Evolutionary conservation across 2,329 filamentous ascomycete genomes (phyloP), one percentile per base, ranked within the genome.

Genomic region (Elsinoe australis): DNA sequence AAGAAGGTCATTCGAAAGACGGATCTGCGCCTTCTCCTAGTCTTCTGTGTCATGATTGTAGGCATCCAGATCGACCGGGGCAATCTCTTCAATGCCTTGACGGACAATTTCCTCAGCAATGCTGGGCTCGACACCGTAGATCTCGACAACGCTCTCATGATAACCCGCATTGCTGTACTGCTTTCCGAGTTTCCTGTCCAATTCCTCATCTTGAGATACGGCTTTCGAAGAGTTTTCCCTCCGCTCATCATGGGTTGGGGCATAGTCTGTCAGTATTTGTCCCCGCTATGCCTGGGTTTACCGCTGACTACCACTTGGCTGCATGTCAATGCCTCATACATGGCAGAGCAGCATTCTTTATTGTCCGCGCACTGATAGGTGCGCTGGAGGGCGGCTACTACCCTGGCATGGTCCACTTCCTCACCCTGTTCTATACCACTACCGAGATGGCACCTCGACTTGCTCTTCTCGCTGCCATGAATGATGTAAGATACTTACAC

Each of bases 111-210:
- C 2, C 49, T 54, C 12, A 29, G 29, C 3, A 47, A 54, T 34
- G 15, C 52, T 5, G 36, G 36, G n/a, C 32, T 54, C 8, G 33
- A 26, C 18, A 53, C 47, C 4, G 45, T 44, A 29, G 53, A 54
- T 22, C 52, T 53, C 36, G 52, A 54, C 34, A 54, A 53, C 17
- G 51, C 46, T 28, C 35, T 47, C 15, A 53, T 15, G 28, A 18
- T 32, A 8, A 31, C 9, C 2, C 14, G 19, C 22, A 42, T 52
- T n/a, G 33, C 45, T 28, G 51, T 33, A 34, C 51, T 42, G 28
- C 28, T 41, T 15, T 52, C 51, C 19, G 53, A 54, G 17, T 53
- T 54, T 17, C 53, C 53, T 2, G 49, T 53, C 2, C 53, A 54
- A 41, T 34, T 54, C 15, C 21, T 52, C 19, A 50, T 52, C 26